Conservation (phyloP, 2,329 filamentous ascomycete species). For the Xylariaceae sp. region DNA sequence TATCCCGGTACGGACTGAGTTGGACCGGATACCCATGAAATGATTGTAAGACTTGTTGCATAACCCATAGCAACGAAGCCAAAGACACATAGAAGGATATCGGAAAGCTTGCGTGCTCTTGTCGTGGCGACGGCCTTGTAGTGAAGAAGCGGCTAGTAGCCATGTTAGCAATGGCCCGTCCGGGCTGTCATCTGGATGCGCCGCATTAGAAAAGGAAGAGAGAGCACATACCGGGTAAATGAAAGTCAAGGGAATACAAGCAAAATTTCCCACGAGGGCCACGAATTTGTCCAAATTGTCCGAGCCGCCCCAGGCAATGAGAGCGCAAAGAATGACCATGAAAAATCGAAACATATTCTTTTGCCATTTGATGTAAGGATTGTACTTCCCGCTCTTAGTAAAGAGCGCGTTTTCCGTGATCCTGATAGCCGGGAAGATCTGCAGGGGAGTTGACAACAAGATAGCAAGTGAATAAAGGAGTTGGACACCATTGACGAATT, state of each 20-base stretch:
- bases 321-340: slow-evolving; percentile 78
- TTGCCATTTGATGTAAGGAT: slow-evolving; percentile 98
- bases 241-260: slow-evolving; percentile 93
- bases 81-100: slow-evolving; percentile 73
- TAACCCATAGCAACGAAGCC: slow-evolving; percentile 86
- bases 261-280: slow-evolving; percentile 91
- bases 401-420: slow-evolving; percentile 95
- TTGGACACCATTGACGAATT: slow-evolving; percentile 91
- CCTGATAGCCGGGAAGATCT: slow-evolving; percentile 95
- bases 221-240: slow-evolving; percentile 81
- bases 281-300: slow-evolving; percentile 97
- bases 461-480: slow-evolving; percentile 99
- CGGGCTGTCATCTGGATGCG: neutral
- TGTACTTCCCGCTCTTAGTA: slow-evolving; percentile 92
- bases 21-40: slow-evolving; percentile 70
- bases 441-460: slow-evolving; percentile 85
- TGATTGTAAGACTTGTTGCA: slow-evolving; percentile 78
- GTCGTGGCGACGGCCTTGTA: slow-evolving; percentile 72
- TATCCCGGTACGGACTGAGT: slow-evolving; percentile 46
- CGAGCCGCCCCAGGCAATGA: slow-evolving; percentile 87
- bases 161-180: slow-evolving; percentile 7
- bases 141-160: slow-evolving; percentile 75
- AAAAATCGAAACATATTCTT: slow-evolving; percentile 97
- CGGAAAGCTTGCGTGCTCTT: slow-evolving; percentile 60
- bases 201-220: neutral